Percentiles rank a stretch among this genome's conserved stretches.
These are phyloP conservation scores for Sclerotinia spermophila DNA, from an alignment of 2,329 filamentous ascomycete genomes.

Conservation along the genomic window DNA sequence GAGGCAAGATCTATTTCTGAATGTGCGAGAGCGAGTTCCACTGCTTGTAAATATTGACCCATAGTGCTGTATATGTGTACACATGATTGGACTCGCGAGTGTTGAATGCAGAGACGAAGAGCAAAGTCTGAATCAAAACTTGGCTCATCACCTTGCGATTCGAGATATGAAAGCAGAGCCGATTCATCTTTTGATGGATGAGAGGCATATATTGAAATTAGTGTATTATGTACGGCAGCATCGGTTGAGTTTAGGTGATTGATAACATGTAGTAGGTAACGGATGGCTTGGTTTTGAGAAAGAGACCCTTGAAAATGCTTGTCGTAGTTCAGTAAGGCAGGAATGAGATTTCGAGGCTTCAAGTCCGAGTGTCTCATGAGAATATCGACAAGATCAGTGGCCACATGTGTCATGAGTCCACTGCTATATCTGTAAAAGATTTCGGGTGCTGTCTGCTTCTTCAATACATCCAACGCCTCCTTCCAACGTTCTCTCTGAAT, in stretches of 20 bases:
- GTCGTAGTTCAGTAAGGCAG: constrained; percentile 91
- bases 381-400: constrained; percentile 87
- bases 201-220: constrained; percentile 93
- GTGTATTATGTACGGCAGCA: constrained; percentile 91
- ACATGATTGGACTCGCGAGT: constrained; percentile 87
- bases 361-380: constrained; percentile 87
- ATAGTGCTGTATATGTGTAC: constrained; percentile 97
- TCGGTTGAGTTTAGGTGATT: constrained; percentile 77
- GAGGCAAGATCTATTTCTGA: constrained; percentile 86
- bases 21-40: constrained; percentile 87
- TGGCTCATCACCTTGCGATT: constrained; percentile 82
- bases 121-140: constrained; percentile 95
- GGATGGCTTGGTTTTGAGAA: constrained; percentile 80
- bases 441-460: constrained; percentile 86
- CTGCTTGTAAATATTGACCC: constrained; percentile 89
- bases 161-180: constrained; percentile 80
- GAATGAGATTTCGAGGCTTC: constrained; percentile 83
- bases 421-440: constrained; percentile 97
- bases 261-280: constrained; percentile 91
- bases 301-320: constrained; percentile 66
- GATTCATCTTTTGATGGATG: constrained; percentile 80
- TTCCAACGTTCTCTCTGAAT: constrained; percentile 90
- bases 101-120: constrained; percentile 88
- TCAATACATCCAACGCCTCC: constrained; percentile 81
- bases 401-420: constrained; percentile 88